Evolutionary conservation across 106 monocot species (phyloP).

Genomic region (Acanthochlamys bracteata): DNA sequence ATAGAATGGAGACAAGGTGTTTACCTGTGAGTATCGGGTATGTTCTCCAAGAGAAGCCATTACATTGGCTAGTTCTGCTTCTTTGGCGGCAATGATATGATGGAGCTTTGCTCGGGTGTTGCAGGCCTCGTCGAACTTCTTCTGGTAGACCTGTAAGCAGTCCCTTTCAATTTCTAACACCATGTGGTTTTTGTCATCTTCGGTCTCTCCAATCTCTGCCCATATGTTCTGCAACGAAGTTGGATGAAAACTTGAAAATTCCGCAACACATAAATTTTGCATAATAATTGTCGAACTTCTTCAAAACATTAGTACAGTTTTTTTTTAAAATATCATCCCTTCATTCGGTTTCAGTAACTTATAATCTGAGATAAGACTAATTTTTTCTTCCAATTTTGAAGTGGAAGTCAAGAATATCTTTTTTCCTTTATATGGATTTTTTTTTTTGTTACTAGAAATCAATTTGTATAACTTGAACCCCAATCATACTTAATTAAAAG

Average conservation of each 20-base stretch:
- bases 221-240: conserved; percentile 45
- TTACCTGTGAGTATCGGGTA: conserved; percentile 47
- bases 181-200: conserved; percentile 48
- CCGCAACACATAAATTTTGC: conserved; percentile 2
- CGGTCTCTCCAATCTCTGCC: conserved; percentile 79
- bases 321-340: too few species aligned
- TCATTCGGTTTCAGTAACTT: too few species aligned
- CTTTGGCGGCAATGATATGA: conserved; percentile 64
- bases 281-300: background rate
- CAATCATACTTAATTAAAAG: too few species aligned
- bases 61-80: conserved; percentile 73
- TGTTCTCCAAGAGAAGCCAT: conserved; percentile 70
- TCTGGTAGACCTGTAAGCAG: conserved; percentile 63
- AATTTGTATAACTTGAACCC: too few species aligned
- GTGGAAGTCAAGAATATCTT: background rate
- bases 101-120: conserved; percentile 45
- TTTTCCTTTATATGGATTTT: too few species aligned
- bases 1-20: background rate
- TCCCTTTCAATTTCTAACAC: conserved; percentile 69
- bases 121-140: conserved; percentile 73
- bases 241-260: background rate
- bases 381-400: background rate
- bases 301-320: background rate
- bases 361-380: background rate
- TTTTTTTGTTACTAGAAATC: too few species aligned